Evolutionary conservation across 805 yeast species (phyloP).

Genomic region (Sugiyamaella mastotermitis): DNA sequence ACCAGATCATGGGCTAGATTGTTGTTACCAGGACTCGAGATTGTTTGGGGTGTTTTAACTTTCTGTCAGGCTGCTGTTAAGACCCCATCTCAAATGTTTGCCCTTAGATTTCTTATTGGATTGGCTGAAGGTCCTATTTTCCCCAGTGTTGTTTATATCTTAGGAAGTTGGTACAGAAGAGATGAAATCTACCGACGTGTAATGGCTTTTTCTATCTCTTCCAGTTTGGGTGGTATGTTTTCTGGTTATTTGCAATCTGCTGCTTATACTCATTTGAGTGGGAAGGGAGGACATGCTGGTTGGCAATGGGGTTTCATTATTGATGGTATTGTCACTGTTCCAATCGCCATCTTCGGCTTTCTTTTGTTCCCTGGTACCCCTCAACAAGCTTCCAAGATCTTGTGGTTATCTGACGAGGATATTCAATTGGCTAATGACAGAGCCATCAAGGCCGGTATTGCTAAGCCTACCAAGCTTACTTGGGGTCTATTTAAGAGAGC

Average conservation of each 20-base stretch:
- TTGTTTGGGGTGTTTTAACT: constrained; percentile 35
- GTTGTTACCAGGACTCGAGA: constrained; percentile 32
- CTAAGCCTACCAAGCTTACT: constrained; percentile 19
- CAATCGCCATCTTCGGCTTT: constrained; percentile 37
- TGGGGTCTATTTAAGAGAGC: constrained; percentile 21
- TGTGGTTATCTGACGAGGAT: constrained; percentile 31
- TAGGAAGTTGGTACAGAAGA: constrained; percentile 42
- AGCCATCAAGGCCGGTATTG: constrained; percentile 25
- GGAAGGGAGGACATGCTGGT: constrained; percentile 35
- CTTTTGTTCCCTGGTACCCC: constrained; percentile 48
- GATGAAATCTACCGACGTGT: constrained; percentile 39
- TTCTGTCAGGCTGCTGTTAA: constrained; percentile 31
- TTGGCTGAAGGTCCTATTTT: constrained; percentile 40
- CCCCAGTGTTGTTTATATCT: constrained; percentile 36
- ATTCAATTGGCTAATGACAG: constrained; percentile 29
- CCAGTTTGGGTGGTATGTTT: constrained; percentile 38
- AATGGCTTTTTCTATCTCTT: constrained; percentile 36
- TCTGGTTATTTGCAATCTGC: constrained; percentile 42
- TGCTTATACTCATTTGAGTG: constrained; percentile 35
- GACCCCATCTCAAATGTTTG: constrained; percentile 32
- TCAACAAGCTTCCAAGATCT: constrained; percentile 28
- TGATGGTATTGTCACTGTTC: constrained; percentile 47
- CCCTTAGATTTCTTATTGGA: constrained; percentile 40
- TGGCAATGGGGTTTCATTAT: constrained; percentile 51
- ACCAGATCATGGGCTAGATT: constrained; percentile 31